Base-by-base conservation (phyloP, 116 monocot species). In the Iris pallida region DNA sequence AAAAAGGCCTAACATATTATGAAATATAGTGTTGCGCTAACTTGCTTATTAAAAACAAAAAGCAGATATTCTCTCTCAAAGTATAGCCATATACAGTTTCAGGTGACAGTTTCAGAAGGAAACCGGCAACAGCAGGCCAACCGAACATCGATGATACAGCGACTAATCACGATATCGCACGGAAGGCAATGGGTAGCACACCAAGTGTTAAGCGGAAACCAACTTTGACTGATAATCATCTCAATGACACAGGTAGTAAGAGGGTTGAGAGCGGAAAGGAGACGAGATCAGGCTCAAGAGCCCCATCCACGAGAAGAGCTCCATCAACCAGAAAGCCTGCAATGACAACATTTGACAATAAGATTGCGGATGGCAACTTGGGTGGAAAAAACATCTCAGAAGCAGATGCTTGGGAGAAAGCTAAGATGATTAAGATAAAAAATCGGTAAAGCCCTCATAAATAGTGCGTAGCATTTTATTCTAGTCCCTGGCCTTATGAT, bases 331-430 rank as follows among this genome's bases (percentile, higher is more conserved):
- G 14, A 64, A 69, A 69, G 42, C 47, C 71, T 60, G 17, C 59
- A 49, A 53, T 14, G 18, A 40, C 53, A 59, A 66, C 74, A 49
- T 51, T 49, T 58, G 59, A 42, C n/a, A 58, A 52, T 43, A 66
- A 20, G 19, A 48, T 42, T 17, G 41, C 17, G 60, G 51, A 40
- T 47, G 16, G 20, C 17, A 17, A 73, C 55, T 64, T 46, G 15
- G n/a, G 20, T 5, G 30, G 42, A 20, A 16, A 52, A 41, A 67
- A 16, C 12, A 20, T 52, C 51, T 41, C 60, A 41, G 48, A 66
- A 65, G 73, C 66, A 44, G 63, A 76, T 71, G 67, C 69, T 54
- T 88, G 88, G 88, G 81, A 84, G 76, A 84, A 65, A 63, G 81
- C 20, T 40, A 41, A 84, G 70, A 59, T 81, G 72, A 74, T 61